Evolutionary conservation across 2,329 filamentous ascomycete species (phyloP), one percentile per base, ranked within the genome.

Genomic region (Pseudogymnoascus sp.): DNA sequence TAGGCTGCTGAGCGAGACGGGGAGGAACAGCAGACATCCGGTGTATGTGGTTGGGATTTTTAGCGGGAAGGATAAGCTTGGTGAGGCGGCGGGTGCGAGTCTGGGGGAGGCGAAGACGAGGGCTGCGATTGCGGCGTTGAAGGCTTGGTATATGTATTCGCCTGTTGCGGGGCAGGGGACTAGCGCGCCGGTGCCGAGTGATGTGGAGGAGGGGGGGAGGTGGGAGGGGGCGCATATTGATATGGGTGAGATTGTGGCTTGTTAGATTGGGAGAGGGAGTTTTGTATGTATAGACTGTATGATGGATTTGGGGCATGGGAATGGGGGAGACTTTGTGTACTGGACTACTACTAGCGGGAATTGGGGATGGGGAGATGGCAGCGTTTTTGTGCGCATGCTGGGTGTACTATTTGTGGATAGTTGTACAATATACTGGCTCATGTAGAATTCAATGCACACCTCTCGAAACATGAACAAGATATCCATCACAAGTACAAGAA

Each of bases 101-200:
- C 79, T 98, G 64, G 82, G 92, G 69, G 85, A 92, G 71, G 93
- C 90, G 34, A 85, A 91, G 68, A 82, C 85, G 68, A 85, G 90
- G 75, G 95, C 95, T 19, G 86, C 90, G 39, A 93, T 96, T 72
- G 88, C 89, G 67, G 88, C 92, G 16, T 81, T 99, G 73, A 96
- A 96, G 81, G 83, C 88, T 5, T 99, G 95, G 95, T 99, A 99
- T 77, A 81, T 99, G 62, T 99, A 99, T 80, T 93, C 88, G 75
- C 93, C 95, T 1, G 73, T 36, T 75, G 37, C 23, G 8, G 71
- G 70, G 11, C 66, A 68, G 23, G 67, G 70, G 61, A 68, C 64
- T 1, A 67, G 80, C 23, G 76, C 79, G 6, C 77, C 78, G 34
- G 73, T 83, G 63, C 83, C 83, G 25, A 83, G 80, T 68, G 80